phyloP scores from a whole-genome alignment of 2,329 filamentous ascomycete genomes.

The Triangularia verruculosa region DNA sequence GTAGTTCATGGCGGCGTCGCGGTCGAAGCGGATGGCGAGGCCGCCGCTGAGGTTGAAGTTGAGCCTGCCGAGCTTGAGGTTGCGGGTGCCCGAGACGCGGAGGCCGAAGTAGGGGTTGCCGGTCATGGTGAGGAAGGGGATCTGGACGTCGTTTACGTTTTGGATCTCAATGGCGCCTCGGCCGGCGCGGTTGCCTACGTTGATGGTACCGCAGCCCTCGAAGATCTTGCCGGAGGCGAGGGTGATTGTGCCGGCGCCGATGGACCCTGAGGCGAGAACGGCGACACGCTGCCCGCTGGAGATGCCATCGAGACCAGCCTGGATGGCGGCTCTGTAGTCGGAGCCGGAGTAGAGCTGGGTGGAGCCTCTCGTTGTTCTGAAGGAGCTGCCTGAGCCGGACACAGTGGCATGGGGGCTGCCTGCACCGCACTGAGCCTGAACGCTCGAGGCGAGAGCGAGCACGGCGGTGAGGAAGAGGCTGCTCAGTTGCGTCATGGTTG shows the following conservation, averaged over 20 bases:
- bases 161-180: conserved; percentile 54
- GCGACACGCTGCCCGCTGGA: conserved; percentile 50
- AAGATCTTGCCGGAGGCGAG: conserved; percentile 54
- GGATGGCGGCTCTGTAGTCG: conserved; percentile 53
- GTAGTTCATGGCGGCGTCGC: conserved; percentile 49
- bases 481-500: conserved; percentile 36
- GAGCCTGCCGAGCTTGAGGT: conserved; percentile 49
- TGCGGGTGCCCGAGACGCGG: conserved; percentile 50
- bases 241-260: conserved; percentile 51
- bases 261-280: conserved; percentile 53
- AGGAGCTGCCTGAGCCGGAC: conserved; percentile 45
- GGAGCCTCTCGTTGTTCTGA: conserved; percentile 43
- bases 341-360: conserved; percentile 49
- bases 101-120: conserved; percentile 57
- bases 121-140: conserved; percentile 56
- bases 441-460: conserved; percentile 40
- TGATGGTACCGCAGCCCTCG: conserved; percentile 57
- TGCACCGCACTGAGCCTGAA: conserved; percentile 46
- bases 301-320: conserved; percentile 52
- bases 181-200: conserved; percentile 40
- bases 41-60: conserved; percentile 54
- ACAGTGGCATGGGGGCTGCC: conserved; percentile 46
- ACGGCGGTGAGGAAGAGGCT: conserved; percentile 35
- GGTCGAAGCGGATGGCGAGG: conserved; percentile 56
- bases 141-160: conserved; percentile 46